phyloP scores from a whole-genome alignment of 2,329 filamentous ascomycete species.

The Penicillium sp. region DNA sequence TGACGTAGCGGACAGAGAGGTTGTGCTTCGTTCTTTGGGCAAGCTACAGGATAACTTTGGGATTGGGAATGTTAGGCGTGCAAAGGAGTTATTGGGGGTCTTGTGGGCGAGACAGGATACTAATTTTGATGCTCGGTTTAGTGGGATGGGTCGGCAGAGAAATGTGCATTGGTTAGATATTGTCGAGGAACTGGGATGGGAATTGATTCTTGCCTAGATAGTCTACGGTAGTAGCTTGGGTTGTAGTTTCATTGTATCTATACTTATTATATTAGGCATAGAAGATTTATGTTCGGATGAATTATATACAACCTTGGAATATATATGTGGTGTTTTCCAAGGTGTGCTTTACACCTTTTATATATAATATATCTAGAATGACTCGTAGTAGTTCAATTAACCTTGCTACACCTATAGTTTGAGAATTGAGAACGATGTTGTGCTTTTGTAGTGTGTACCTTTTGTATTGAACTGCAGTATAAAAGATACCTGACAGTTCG shows the following conservation, averaged over 20 bases:
- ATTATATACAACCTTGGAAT: not conserved
- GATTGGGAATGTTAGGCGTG: slow-evolving; percentile 37
- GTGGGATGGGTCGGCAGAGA: not conserved
- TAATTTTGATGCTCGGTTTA: not conserved
- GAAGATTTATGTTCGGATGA: not conserved
- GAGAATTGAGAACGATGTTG: not conserved
- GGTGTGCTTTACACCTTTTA: not conserved
- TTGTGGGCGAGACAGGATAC: slow-evolving; percentile 30
- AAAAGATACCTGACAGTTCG: not conserved
- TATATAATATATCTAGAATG: too few species aligned
- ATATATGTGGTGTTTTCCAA: not conserved
- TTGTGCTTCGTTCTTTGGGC: slow-evolving; percentile 29
- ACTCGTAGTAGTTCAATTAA: not conserved
- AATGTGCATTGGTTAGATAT: slow-evolving; percentile 35
- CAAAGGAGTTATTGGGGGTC: slow-evolving; percentile 31
- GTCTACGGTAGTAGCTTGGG: too few species aligned
- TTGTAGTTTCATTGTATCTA: not conserved
- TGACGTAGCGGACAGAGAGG: slow-evolving; percentile 20
- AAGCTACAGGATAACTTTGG: slow-evolving; percentile 38
- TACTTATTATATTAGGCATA: not conserved
- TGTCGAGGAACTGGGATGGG: slow-evolving; percentile 34
- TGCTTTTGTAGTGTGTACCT: not conserved
- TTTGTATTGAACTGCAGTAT: not conserved
- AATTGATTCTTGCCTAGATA: slow-evolving; percentile 34
- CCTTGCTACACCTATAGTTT: not conserved